Evolutionary conservation across 1,139 yeast species (phyloP).

Genomic region (Yamadazyma sp.): DNA sequence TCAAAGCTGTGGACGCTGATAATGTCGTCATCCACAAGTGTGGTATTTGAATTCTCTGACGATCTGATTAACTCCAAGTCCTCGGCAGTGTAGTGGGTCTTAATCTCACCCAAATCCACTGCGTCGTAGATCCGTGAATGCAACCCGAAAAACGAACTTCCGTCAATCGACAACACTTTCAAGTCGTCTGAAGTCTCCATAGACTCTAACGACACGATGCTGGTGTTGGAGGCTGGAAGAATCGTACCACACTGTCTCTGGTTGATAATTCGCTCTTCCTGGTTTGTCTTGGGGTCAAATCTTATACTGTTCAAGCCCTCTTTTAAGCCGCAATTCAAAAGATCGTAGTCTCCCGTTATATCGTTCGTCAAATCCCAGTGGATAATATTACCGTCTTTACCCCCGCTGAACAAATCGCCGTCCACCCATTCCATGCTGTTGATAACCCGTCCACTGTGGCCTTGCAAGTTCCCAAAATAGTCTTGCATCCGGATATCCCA

Average conservation of each 20-base stretch:
- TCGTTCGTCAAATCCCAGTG: slow-evolving; percentile 65
- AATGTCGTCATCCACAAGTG: slow-evolving; percentile 25
- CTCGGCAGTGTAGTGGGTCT: slow-evolving; percentile 33
- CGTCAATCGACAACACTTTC: slow-evolving; percentile 53
- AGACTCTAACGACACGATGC: slow-evolving; percentile 44
- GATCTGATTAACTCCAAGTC: slow-evolving; percentile 28
- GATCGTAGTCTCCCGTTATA: slow-evolving; percentile 18
- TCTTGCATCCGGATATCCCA: slow-evolving; percentile 75
- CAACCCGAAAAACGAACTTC: slow-evolving; percentile 54
- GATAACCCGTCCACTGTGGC: slow-evolving; percentile 53
- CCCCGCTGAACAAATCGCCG: slow-evolving; percentile 61
- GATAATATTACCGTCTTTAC: slow-evolving; percentile 68
- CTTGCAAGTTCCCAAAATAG: slow-evolving; percentile 53
- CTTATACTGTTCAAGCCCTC: slow-evolving; percentile 48
- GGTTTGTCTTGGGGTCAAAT: slow-evolving; percentile 33
- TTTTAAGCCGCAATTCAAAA: slow-evolving; percentile 42
- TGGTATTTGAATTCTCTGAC: slow-evolving; percentile 22
- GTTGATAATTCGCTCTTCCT: slow-evolving; percentile 28
- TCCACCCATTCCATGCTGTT: slow-evolving; percentile 64
- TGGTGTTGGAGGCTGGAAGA: slow-evolving; percentile 56
- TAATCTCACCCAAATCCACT: slow-evolving; percentile 21
- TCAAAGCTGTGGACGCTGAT: slow-evolving; percentile 10
- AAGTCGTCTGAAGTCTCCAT: slow-evolving; percentile 30
- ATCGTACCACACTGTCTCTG: slow-evolving; percentile 63
- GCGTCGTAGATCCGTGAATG: slow-evolving; percentile 47